phyloP scores from a whole-genome alignment of 2,329 filamentous ascomycete species.

The Colletotrichum karsti region DNA sequence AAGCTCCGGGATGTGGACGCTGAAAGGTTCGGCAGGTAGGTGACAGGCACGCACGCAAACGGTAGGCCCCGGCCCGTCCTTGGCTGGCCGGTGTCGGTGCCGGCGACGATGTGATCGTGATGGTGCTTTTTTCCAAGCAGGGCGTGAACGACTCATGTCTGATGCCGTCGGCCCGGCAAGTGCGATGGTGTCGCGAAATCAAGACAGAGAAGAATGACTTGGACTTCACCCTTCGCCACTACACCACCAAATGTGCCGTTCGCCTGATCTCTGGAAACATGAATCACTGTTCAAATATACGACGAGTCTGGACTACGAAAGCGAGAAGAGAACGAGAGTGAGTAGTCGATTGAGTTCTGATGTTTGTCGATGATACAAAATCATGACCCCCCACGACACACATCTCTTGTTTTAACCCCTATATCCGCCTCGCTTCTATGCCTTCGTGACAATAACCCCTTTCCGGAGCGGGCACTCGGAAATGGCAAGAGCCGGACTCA shows the following conservation, averaged over 20 bases:
- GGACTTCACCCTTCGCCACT: too few species aligned
- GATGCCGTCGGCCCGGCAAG: too few species aligned
- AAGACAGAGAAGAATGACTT: too few species aligned
- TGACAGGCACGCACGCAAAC: neutral
- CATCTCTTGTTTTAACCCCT: neutral
- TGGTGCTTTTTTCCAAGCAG: neutral
- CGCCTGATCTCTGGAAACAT: too few species aligned
- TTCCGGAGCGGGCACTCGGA: neutral
- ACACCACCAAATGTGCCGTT: too few species aligned
- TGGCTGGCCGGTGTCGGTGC: neutral
- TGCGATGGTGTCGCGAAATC: too few species aligned
- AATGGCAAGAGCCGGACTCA: neutral
- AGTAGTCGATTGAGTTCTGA: neutral
- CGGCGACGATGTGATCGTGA: too few species aligned
- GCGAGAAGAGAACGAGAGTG: neutral
- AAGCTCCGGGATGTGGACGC: neutral
- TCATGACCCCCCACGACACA: neutral
- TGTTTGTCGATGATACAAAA: neutral
- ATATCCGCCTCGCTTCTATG: neutral
- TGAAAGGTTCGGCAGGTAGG: neutral
- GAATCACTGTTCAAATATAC: neutral
- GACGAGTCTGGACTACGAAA: neutral
- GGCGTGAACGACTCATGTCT: too few species aligned
- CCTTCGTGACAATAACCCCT: neutral
- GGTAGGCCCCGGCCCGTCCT: neutral